These are phyloP conservation scores for Pleurotus ostreatus DNA, from an alignment of 768 basidiomycete genomes.

Conservation along the genomic window DNA sequence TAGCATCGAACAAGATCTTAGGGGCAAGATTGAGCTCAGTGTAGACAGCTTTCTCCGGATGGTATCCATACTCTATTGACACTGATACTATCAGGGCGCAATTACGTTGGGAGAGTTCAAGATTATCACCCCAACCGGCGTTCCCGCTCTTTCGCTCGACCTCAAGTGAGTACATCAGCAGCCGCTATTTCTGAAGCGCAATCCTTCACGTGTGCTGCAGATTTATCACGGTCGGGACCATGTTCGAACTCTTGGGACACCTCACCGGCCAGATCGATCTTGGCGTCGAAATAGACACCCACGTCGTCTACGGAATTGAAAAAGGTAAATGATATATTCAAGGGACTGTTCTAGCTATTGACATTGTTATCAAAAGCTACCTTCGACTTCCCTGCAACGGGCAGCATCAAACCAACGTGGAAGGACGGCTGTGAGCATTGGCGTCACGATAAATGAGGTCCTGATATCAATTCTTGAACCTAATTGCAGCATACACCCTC, in stretches of 20 bases:
- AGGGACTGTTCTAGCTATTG: neutral
- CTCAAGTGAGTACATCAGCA: neutral
- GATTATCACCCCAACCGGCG: neutral
- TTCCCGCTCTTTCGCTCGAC: neutral
- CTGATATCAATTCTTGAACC: neutral
- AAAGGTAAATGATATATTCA: neutral
- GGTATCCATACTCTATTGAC: too few species aligned
- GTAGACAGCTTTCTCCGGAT: neutral
- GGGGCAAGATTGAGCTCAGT: neutral
- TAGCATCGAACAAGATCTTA: neutral
- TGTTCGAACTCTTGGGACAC: constrained; percentile 1
- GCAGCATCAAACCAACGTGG: neutral
- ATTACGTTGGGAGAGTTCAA: neutral
- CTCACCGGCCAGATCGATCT: neutral
- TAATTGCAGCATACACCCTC: neutral
- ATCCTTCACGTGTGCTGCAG: neutral
- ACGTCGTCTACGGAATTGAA: neutral
- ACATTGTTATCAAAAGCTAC: neutral
- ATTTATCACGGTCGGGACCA: neutral
- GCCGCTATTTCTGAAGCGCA: too few species aligned
- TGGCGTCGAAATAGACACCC: neutral
- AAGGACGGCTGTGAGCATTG: neutral
- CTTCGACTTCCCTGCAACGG: neutral
- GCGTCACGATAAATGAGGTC: too few species aligned
- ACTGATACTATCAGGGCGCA: neutral